These are phyloP conservation scores for Pythium utonaiense DNA, from an alignment of 352 stramenopile species.

Conservation along the genomic window DNA sequence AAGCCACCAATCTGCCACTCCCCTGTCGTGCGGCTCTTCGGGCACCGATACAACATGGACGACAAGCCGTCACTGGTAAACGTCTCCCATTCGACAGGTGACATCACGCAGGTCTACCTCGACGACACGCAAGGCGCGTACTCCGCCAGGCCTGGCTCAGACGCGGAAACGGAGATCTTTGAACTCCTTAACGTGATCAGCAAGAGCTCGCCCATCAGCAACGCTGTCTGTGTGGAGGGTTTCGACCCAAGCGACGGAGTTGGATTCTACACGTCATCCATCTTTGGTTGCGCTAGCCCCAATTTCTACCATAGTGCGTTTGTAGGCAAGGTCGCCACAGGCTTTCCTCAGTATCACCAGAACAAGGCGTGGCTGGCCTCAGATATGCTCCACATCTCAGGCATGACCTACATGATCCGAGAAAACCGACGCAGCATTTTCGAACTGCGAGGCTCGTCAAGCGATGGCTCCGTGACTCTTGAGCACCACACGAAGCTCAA, in stretches of 20 bases:
- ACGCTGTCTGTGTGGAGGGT: conserved; percentile 21
- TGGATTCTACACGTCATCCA: conserved; percentile 17
- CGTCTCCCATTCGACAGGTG: neutral
- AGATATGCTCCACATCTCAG: conserved; percentile 23
- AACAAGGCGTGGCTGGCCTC: conserved; percentile 29
- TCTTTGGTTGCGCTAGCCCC: conserved; percentile 25
- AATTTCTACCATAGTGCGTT: conserved; percentile 24
- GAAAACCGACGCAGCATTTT: conserved; percentile 26
- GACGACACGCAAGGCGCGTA: conserved; percentile 8
- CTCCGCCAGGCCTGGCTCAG: conserved; percentile 11
- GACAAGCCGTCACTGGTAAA: conserved; percentile 16
- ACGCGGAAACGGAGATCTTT: conserved; percentile 24
- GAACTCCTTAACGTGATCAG: conserved; percentile 24
- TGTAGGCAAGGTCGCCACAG: conserved; percentile 11
- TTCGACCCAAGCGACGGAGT: conserved; percentile 7
- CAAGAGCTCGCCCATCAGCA: conserved; percentile 20
- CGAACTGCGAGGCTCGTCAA: neutral
- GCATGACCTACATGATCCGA: conserved; percentile 28
- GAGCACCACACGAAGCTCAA: conserved; percentile 24
- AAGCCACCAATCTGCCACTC: conserved; percentile 27
- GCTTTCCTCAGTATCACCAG: conserved; percentile 21
- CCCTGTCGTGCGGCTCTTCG: conserved; percentile 22
- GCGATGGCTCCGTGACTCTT: neutral
- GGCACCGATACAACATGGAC: conserved; percentile 26
- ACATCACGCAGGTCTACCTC: neutral